Base-by-base conservation (phyloP, 345 rosid genomes). In the Brassica napus region DNA sequence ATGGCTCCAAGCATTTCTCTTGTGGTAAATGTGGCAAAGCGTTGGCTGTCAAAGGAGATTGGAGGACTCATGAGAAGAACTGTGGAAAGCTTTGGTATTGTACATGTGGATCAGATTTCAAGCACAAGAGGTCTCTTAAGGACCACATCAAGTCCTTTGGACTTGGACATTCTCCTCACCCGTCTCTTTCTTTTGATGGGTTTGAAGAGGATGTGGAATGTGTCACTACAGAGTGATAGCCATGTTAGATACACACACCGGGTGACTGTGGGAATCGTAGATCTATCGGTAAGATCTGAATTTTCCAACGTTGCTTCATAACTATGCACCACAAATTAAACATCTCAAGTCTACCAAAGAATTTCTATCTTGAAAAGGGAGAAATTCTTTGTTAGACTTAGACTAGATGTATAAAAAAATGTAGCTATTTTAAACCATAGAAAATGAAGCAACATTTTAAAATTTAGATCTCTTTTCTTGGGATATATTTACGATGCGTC, bases 11-110 rank as follows among this genome's bases (percentile, higher is more conserved):
- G 72, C 94, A 97, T 1, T 95, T 93, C 71, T 84, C 89, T 87
- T 95, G 99, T 69, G 83, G 94, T 10, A 93, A 93, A 83, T 95
- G 99, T 69, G 92, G 93, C 35, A 95, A 95, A 83, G 88, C 93
- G 1, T 89, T 95, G 54, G 99, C 99, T 0, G 99, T 95, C 28
- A 84, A 92, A 68, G 99, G 99, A 0, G 99, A 95, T 28, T 95
- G 99, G 99, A 87, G 99, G 71, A 95, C 99, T 21, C 99, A 95
- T 63, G 99, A 95, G 86, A 95, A 95, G 86, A 95, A 95, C 24
- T 95, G 99, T 8, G 99, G 99, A 12, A 89, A 91, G 86, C 91
- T 93, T 64, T 95, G 99, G 99, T 95, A 90, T 81, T 95, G 99
- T 82, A 83, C 79, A 47, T 95, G 98, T 67, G 98, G 99, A 1